A percentile compares a stretch with the other conserved stretches of the same genome.
Conservation (phyloP, 2,329 filamentous ascomycete species). For the Fusarium sp. region DNA sequence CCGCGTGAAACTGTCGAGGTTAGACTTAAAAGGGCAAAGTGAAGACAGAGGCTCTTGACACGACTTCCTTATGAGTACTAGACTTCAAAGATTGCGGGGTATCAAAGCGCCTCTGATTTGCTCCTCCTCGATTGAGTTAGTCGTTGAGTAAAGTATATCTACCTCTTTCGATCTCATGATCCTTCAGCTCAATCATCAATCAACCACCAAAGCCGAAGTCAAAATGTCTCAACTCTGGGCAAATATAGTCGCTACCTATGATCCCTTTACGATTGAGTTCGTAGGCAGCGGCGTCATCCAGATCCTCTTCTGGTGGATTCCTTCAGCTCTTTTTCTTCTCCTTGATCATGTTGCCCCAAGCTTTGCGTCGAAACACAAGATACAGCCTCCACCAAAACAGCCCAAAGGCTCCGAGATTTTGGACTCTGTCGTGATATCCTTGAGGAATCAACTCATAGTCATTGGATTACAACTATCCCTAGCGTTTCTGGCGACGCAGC, state of each 20-base stretch:
- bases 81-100: background rate
- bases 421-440: constrained; percentile 55
- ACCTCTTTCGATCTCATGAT: background rate
- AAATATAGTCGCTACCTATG: background rate
- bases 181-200: background rate
- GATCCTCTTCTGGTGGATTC: constrained; percentile 58
- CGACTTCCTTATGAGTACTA: background rate
- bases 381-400: constrained; percentile 62
- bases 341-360: constrained; percentile 56
- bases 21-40: background rate
- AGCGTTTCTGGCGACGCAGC: constrained; percentile 14
- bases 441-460: constrained; percentile 59
- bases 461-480: constrained; percentile 45
- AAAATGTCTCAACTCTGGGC: constrained; percentile 11
- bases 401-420: constrained; percentile 56
- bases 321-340: constrained; percentile 53
- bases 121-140: constrained; percentile 24
- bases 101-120: background rate
- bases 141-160: background rate
- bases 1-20: background rate
- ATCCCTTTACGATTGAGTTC: constrained; percentile 49
- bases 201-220: background rate
- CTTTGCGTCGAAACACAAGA: constrained; percentile 63
- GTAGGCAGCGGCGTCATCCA: constrained; percentile 53
- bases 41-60: background rate